Base-by-base conservation (phyloP, 768 basidiomycete species). In the Naganishia friedmannii region DNA sequence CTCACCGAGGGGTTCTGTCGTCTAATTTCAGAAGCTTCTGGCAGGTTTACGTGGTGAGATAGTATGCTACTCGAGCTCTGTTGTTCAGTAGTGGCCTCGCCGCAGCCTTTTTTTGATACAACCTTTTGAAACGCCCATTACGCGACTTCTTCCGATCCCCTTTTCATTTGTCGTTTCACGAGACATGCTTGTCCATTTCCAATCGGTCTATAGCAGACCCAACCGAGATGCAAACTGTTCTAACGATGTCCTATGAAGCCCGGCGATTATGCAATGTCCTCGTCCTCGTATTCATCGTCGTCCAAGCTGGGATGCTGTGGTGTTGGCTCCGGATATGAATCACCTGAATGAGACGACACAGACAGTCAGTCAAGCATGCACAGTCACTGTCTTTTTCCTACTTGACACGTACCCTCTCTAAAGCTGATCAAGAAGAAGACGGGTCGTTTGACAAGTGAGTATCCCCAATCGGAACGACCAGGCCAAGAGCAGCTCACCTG, bases 401-500 rank as follows among this genome's bases (percentile, higher is more conserved):
- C 39, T 1, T 5, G 5, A 29, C n/a, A 29, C 42, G n/a, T 46
- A 63, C 60, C 60, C 23, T 63, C 60, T 63, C 60, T 42, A 29
- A 63, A 63, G 60, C 60, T 63, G 26, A 10, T 23, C 21, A 21
- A 51, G 48, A 1, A 23, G 7, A 4, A 4, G 28, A 10, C 37
- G 39, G 5, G 60, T 1, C n/a, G 17, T 10, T 5, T 2, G 39
- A n/a, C 7, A 58, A 12, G 34, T 34, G 4, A 23, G n/a, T 23
- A 12, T 58, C 2, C 57, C 57, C 48, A 13, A n/a, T 3, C 13
- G 1, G 7, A n/a, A 1, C 1, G 23, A n/a, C 7, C 57, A 32
- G 34, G n/a, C 8, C 57, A n/a, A 28, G 48, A 58, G 12, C 42
- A 39, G 56, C 68, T 58, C 46, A 69, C 68, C 68, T 69, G 1